Evolutionary conservation across 2,329 filamentous ascomycete genomes (phyloP).

Genomic region (Hymenoscyphus salicellus): DNA sequence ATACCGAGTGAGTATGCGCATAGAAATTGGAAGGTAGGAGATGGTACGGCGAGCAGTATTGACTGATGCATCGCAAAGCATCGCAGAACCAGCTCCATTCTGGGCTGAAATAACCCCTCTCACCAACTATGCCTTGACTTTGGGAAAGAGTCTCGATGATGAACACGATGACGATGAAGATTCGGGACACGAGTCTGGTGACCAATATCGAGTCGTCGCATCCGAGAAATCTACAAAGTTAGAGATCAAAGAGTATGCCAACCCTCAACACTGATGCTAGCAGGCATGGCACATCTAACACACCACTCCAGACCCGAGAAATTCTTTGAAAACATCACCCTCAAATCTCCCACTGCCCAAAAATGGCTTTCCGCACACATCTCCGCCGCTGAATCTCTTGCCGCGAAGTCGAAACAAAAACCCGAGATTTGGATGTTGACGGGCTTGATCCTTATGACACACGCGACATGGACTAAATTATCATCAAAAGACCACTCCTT

Average conservation of each 20-base stretch:
- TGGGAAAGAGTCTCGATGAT: constrained; percentile 18
- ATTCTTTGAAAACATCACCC: constrained; percentile 25
- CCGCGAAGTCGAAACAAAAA: background rate
- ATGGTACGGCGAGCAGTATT: background rate
- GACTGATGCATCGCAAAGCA: constrained; percentile 10
- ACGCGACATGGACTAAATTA: constrained; percentile 27
- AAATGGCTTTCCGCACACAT: constrained; percentile 27
- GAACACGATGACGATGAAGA: constrained; percentile 15
- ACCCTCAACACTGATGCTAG: no score
- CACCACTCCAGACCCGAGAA: constrained; percentile 12
- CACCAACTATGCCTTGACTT: constrained; percentile 26
- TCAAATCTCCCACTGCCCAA: constrained; percentile 21
- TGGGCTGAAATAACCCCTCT: constrained; percentile 21
- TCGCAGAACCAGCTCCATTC: constrained; percentile 19
- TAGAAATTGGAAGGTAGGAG: background rate
- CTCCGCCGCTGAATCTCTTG: constrained; percentile 23
- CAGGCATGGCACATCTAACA: background rate
- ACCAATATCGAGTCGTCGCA: constrained; percentile 25
- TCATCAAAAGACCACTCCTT: constrained; percentile 19
- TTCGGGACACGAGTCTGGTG: constrained; percentile 14
- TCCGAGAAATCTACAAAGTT: constrained; percentile 23
- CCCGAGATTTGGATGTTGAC: constrained; percentile 28
- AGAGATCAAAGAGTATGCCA: constrained; percentile 26
- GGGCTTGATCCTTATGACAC: constrained; percentile 28
- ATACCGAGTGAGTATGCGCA: constrained; percentile 22